phyloP scores from a whole-genome alignment of 129 eudicot genomes.

The sunflower (Helianthus annuus) region DNA sequence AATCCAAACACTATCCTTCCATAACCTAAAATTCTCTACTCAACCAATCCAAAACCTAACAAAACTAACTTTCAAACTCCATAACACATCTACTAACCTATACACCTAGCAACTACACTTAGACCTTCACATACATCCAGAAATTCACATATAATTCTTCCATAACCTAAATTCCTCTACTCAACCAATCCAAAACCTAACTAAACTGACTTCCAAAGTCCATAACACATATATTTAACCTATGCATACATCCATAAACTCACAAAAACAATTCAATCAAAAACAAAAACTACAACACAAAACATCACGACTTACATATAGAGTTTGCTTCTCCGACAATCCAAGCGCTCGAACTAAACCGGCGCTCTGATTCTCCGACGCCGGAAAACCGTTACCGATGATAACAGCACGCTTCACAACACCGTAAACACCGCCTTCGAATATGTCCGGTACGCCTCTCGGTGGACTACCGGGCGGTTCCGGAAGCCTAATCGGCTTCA shows the following conservation, averaged over 20 bases:
- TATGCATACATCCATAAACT: background rate
- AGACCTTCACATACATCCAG: background rate
- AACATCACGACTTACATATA: slow-evolving; percentile 54
- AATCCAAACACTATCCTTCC: too few relatives aligned
- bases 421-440: slow-evolving; percentile 84
- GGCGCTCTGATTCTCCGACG: slow-evolving; percentile 84
- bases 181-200: slow-evolving; percentile 15
- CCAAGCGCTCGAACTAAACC: slow-evolving; percentile 95
- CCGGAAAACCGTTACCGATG: slow-evolving; percentile 81
- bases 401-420: slow-evolving; percentile 78
- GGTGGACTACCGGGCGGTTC: slow-evolving; percentile 93
- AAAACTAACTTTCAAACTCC: too few relatives aligned
- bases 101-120: too few relatives aligned
- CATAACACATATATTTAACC: slow-evolving; percentile 10
- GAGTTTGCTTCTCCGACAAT: slow-evolving; percentile 64
- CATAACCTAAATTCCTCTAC: background rate
- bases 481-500: slow-evolving; percentile 93
- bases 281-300: background rate
- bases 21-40: too few relatives aligned
- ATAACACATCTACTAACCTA: too few relatives aligned
- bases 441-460: slow-evolving; percentile 81
- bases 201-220: background rate
- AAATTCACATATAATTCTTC: too few relatives aligned
- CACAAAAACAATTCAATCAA: background rate
- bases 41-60: background rate